phyloP scores from a whole-genome alignment of 2,329 filamentous ascomycete species.

The Calonectria hongkongensis region DNA sequence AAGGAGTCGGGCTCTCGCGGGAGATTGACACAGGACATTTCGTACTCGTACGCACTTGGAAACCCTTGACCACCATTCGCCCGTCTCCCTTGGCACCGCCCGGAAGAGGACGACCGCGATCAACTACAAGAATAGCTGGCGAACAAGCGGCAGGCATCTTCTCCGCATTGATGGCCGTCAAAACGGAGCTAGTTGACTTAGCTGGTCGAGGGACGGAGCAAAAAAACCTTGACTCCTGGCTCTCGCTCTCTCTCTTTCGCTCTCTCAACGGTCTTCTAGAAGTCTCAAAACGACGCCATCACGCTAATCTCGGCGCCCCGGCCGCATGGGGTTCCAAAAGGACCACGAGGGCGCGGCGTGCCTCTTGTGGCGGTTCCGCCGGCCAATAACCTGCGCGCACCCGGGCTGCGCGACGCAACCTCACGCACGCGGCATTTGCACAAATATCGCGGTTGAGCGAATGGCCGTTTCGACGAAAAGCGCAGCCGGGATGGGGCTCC shows the following conservation, averaged over 20 bases:
- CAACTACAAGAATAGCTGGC: constrained; percentile 8
- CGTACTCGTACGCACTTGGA: neutral
- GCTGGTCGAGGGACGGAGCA: neutral
- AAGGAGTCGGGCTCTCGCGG: neutral
- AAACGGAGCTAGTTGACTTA: neutral
- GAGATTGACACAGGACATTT: constrained; percentile 14
- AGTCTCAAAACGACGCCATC: neutral
- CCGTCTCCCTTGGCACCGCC: neutral
- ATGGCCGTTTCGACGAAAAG: constrained; percentile 11
- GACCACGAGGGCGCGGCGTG: neutral
- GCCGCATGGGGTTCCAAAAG: neutral
- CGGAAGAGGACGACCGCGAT: neutral
- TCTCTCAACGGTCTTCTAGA: neutral
- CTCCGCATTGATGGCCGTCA: constrained; percentile 4
- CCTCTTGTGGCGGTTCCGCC: neutral
- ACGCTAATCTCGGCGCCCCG: neutral
- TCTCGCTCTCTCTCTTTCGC: neutral
- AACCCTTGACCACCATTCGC: neutral
- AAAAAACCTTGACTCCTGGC: too few species aligned
- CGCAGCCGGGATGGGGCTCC: constrained; percentile 10
- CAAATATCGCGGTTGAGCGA: neutral
- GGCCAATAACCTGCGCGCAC: constrained; percentile 11
- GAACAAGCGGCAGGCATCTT: constrained; percentile 15
- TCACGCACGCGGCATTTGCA: constrained; percentile 18
- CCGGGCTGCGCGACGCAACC: constrained; percentile 18